Base-by-base conservation (phyloP, 257 asterid genomes). In the Misopates orontium region DNA sequence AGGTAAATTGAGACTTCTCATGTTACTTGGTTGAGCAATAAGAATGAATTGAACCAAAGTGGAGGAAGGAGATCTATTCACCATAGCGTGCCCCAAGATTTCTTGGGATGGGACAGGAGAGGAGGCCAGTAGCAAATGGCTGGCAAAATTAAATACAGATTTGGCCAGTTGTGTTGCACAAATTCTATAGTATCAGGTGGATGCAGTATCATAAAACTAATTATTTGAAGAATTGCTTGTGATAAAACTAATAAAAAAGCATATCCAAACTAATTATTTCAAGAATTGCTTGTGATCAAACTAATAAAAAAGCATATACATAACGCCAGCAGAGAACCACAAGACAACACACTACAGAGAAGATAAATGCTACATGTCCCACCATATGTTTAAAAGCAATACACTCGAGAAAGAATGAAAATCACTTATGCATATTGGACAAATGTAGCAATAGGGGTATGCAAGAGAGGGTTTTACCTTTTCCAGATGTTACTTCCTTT, bases 401-500 rank as follows among this genome's bases (percentile, higher is more conserved):
- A 25, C 24, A 24, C 13, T 67, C 61, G 28, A 23, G 28, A n/a
- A 53, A 12, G 20, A 19, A 57, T 45, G 51, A 45, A 45, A 21
- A 22, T 45, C 0, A 49, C n/a, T 22, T 19, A 28, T 40, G 18
- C 41, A 56, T 61, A 18, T 36, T 19, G 19, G 4, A 47, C 39
- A 41, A 57, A 44, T 23, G 31, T 11, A 58, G 45, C 47, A 62
- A 25, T 13, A 47, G 41, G 10, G 32, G 31, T 20, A 54, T 45
- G 25, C 21, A 66, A 48, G 20, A 52, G 59, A 53, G 66, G 72
- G 73, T 48, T 11, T 60, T 80, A 91, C 97, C 99, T 88, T 94
- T 94, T 64, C 99, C 99, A 79, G 99, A 81, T 73, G 82, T 83
- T 32, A 94, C 99, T 86, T 94, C 99, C 83, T 90, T 94, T 72